Conservation (phyloP, 305 asterid genomes). For the Solanum hybrid region DNA sequence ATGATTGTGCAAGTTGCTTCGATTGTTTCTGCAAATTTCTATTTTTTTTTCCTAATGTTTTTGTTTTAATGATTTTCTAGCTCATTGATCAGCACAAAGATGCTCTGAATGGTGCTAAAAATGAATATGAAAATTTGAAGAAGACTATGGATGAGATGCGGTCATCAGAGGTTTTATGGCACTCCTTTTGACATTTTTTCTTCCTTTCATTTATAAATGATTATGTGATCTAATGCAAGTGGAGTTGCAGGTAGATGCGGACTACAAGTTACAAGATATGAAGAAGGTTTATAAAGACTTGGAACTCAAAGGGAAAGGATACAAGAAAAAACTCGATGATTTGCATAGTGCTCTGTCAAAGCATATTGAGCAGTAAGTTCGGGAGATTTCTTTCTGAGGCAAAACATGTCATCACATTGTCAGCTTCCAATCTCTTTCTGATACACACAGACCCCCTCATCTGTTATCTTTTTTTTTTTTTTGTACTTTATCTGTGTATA, state of each 20-base stretch:
- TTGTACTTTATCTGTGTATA: slow-evolving; percentile 15
- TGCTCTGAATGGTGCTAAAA: slow-evolving; percentile 57
- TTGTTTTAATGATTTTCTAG: slow-evolving; percentile 27
- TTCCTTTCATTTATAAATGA: not conserved
- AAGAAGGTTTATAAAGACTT: slow-evolving; percentile 64
- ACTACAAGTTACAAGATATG: slow-evolving; percentile 88
- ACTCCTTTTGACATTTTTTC: not conserved
- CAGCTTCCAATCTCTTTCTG: not conserved
- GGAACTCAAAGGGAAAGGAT: slow-evolving; percentile 70
- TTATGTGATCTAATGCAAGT: slow-evolving; percentile 4
- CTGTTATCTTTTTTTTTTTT: not conserved
- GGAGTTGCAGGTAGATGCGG: slow-evolving; percentile 75
- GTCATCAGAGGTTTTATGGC: slow-evolving; percentile 61
- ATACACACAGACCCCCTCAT: not conserved
- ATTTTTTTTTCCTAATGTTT: not conserved
- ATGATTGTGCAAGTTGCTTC: not conserved
- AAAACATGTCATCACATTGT: not conserved
- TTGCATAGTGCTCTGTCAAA: slow-evolving; percentile 54
- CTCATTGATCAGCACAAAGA: slow-evolving; percentile 64
- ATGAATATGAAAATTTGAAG: slow-evolving; percentile 72
- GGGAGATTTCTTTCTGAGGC: not conserved
- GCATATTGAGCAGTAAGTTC: slow-evolving; percentile 88
- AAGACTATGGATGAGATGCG: slow-evolving; percentile 81
- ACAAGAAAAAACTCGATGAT: slow-evolving; percentile 71
- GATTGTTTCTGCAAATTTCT: not conserved